These are phyloP conservation scores for Sanguinoderma infundibulare DNA, from an alignment of 1,284 basidiomycete genomes.

Conservation along the genomic window DNA sequence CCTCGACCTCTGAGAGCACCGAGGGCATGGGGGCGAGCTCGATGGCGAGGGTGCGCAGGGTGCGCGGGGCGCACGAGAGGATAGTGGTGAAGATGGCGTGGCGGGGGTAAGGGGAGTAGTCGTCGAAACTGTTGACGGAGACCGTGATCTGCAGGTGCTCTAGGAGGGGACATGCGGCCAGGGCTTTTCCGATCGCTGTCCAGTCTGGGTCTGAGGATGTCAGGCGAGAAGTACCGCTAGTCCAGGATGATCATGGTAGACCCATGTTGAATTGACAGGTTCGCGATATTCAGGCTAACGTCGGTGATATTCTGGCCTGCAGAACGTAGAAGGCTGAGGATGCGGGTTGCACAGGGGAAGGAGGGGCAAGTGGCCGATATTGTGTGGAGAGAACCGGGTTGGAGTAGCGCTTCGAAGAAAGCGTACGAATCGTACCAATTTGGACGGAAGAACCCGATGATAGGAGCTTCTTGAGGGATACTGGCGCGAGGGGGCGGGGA, in stretches of 20 bases:
- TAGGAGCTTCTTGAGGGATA: no score
- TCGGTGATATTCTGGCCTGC: not conserved
- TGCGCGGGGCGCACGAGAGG: not conserved
- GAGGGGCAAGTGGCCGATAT: not conserved
- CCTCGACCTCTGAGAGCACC: not conserved
- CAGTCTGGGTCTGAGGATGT: not conserved
- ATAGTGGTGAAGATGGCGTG: not conserved
- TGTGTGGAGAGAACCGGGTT: not conserved
- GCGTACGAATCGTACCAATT: not conserved
- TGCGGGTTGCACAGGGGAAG: not conserved
- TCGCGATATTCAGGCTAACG: not conserved
- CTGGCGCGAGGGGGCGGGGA: no score
- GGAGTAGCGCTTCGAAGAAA: not conserved
- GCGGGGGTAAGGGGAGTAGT: not conserved
- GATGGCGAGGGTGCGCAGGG: not conserved
- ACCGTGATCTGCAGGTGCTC: not conserved
- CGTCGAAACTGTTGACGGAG: not conserved
- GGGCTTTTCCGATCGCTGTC: not conserved
- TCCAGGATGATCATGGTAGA: not conserved
- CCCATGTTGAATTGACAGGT: not conserved
- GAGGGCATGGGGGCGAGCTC: not conserved
- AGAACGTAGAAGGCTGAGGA: not conserved
- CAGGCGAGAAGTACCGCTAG: not conserved
- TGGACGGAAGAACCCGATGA: no score
- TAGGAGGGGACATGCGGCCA: not conserved